Evolutionary conservation across 495 filamentous ascomycete species (phyloP).

Genomic region (Emericellopsis terricola): DNA sequence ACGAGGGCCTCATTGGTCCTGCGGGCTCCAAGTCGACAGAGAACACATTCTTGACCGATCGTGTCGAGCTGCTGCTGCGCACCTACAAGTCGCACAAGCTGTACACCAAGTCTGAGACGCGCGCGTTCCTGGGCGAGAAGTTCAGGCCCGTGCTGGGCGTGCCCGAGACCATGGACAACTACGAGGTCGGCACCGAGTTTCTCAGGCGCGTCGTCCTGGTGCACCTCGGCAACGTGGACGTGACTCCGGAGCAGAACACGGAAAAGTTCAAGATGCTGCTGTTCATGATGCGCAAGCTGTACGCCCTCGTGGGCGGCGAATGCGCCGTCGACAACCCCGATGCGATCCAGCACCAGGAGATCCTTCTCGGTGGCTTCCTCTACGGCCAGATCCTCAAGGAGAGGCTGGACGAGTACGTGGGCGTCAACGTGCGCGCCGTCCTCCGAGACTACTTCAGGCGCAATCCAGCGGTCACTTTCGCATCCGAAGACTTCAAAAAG

Average conservation of each 20-base stretch:
- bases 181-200: slow-evolving; percentile 79
- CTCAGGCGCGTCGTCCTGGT: slow-evolving; percentile 76
- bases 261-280: slow-evolving; percentile 91
- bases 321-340: slow-evolving; percentile 90
- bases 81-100: slow-evolving; percentile 83
- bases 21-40: slow-evolving; percentile 53
- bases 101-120: slow-evolving; percentile 57
- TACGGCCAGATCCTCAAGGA: slow-evolving; percentile 95
- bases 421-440: slow-evolving; percentile 37
- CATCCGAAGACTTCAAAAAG: slow-evolving; percentile 49
- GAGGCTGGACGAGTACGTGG: slow-evolving; percentile 72
- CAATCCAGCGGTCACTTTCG: slow-evolving; percentile 44
- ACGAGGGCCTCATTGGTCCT: slow-evolving; percentile 66
- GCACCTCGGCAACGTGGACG: slow-evolving; percentile 67
- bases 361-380: slow-evolving; percentile 79
- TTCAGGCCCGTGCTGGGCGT: slow-evolving; percentile 76
- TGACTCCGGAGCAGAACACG: slow-evolving; percentile 60
- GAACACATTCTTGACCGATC: slow-evolving; percentile 88
- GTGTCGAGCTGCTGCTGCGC: slow-evolving; percentile 77
- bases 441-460: slow-evolving; percentile 54
- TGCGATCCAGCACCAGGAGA: slow-evolving; percentile 85
- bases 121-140: slow-evolving; percentile 70
- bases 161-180: slow-evolving; percentile 60
- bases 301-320: slow-evolving; percentile 78
- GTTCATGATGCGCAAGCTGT: slow-evolving; percentile 93